Evolutionary conservation across 352 stramenopile genomes (phyloP).

Genomic region (Phytopythium sindhum): DNA sequence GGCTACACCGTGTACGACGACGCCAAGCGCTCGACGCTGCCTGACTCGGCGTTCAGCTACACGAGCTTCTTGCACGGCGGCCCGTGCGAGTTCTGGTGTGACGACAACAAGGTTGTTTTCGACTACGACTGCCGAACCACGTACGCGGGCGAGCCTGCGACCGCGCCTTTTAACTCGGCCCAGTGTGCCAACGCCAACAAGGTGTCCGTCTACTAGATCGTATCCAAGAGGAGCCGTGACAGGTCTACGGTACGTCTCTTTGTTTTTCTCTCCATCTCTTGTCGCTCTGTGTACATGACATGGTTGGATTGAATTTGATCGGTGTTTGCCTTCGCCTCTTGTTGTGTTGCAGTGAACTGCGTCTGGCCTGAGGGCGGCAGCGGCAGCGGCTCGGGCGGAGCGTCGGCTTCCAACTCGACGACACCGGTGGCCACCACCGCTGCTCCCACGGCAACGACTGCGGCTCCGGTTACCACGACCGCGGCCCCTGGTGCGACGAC

Average conservation of each 20-base stretch:
- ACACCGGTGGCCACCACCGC: constrained; percentile 1
- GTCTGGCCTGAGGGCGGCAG: constrained; percentile 28
- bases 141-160: constrained; percentile 28
- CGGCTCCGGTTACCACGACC: constrained; percentile 3
- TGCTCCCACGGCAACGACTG: background rate
- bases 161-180: constrained; percentile 36
- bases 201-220: constrained; percentile 55
- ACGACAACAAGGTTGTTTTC: constrained; percentile 47
- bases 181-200: constrained; percentile 42
- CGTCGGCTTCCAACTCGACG: constrained; percentile 2
- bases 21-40: constrained; percentile 28
- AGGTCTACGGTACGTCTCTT: constrained; percentile 37
- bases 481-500: constrained; percentile 4
- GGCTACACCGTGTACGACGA: constrained; percentile 40
- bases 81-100: constrained; percentile 62
- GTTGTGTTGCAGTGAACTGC: constrained; percentile 16
- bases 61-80: constrained; percentile 54
- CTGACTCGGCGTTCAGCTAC: constrained; percentile 31
- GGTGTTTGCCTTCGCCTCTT: background rate
- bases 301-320: too few species aligned
- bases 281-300: too few species aligned
- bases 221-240: constrained; percentile 46
- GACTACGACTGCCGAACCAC: constrained; percentile 45
- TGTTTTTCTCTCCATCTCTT: too few species aligned
- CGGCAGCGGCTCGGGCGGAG: constrained; percentile 13